Evolutionary conservation across 371 early-diverging fungal genomes (phyloP), one percentile per base, ranked within the genome.

Genomic region (Saksenaea vasiformis): DNA sequence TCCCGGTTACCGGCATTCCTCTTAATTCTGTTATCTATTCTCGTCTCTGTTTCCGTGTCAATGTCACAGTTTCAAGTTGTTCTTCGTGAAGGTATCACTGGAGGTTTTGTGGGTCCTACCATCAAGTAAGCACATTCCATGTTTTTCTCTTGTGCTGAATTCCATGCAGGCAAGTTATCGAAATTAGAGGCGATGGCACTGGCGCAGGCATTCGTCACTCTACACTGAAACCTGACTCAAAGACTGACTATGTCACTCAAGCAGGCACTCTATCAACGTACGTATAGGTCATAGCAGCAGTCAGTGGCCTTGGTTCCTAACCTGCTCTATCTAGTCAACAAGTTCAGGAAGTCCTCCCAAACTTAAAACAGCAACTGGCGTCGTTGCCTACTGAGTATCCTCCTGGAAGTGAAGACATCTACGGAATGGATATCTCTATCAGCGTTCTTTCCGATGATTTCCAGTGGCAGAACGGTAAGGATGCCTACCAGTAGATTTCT

Each of bases 381-480:
- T 27, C 22, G 0, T 54, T 83, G 28, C 83, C 83, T 10, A 65
- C 66, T 9, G 83, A 83, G 60, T 56, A 77, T 0, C 83, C 83
- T 22, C 56, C 63, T 2, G 80, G 83, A 5, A 76, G 79, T 17
- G 69, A 80, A 44, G 83, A 83, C 59, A 83, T 83, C 47, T 83
- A 83, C 61, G 83, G 81, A 2, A 53, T 69, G 54, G 77, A 80
- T 68, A 72, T 71, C 3, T 74, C 77, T 4, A 66, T 83, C 31
- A 56, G 63, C 10, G 79, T 80, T 54, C 63, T 62, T 11, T 53
- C 72, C 14, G 71, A 76, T 27, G 79, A 76, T 55, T 80, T 83
- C 62, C 74, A 77, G 65, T 83, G 83, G 83, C 65, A 62, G 11
- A 83, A 80, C 47, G 82, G 81, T 78, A 72, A 62, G 64, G 24